phyloP scores from a whole-genome alignment of 768 basidiomycete genomes.

The Hydnomerulius pinastri region DNA sequence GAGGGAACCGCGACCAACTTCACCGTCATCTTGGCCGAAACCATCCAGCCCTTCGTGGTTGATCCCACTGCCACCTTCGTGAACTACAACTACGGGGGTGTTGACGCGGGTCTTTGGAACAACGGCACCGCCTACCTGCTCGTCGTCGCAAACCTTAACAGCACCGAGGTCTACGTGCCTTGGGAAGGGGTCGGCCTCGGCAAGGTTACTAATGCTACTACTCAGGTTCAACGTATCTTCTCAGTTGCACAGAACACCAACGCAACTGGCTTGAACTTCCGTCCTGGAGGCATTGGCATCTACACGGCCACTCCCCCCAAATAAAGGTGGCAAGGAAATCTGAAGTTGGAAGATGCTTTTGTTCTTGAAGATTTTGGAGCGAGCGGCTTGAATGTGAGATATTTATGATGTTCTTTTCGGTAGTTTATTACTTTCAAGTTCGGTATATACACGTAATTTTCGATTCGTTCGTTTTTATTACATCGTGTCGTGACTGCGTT shows the following conservation, averaged over 20 bases:
- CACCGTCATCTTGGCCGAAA: neutral
- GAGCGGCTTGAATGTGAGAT: neutral
- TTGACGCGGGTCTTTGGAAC: constrained; percentile 26
- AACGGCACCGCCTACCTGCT: constrained; percentile 25
- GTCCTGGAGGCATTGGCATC: constrained; percentile 21
- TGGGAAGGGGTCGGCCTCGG: constrained; percentile 22
- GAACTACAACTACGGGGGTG: constrained; percentile 16
- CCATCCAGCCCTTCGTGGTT: constrained; percentile 25
- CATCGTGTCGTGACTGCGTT: too few relatives aligned
- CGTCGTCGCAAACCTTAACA: constrained; percentile 16
- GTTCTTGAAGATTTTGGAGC: too few relatives aligned
- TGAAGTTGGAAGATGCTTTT: too few relatives aligned
- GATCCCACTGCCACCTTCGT: constrained; percentile 5
- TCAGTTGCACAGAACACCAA: constrained; percentile 15
- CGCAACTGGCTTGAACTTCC: constrained; percentile 20
- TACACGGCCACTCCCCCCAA: constrained; percentile 16
- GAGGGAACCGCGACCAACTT: constrained; percentile 17
- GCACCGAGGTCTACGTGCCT: constrained; percentile 5
- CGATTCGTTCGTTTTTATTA: too few relatives aligned
- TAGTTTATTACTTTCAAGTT: too few relatives aligned
- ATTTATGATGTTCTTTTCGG: too few relatives aligned
- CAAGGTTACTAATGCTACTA: constrained; percentile 11
- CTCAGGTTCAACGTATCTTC: constrained; percentile 19
- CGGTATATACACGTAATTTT: too few relatives aligned
- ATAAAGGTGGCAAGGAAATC: too few relatives aligned